Percentiles rank a stretch among this genome's conserved stretches.
phyloP scores from a whole-genome alignment of 495 filamentous ascomycete genomes.

The Cladorrhinum samala region DNA sequence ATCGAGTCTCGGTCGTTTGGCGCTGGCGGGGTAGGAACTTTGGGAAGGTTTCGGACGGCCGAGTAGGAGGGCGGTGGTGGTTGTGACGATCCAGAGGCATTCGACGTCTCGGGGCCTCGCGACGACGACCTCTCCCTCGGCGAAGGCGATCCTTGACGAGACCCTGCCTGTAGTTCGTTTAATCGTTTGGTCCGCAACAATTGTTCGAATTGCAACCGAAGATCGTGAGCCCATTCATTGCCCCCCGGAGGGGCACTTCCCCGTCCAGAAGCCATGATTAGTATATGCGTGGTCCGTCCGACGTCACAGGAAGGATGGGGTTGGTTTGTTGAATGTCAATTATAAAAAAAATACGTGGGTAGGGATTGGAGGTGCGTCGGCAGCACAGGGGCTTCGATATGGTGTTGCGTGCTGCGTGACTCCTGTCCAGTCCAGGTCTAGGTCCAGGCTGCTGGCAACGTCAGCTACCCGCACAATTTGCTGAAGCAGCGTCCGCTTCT shows the following conservation, averaged over 20 bases:
- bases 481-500: background rate
- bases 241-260: slow-evolving; percentile 25
- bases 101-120: slow-evolving; percentile 34
- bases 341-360: too few species aligned
- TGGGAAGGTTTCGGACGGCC: slow-evolving; percentile 66
- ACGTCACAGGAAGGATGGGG: background rate
- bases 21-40: slow-evolving; percentile 69
- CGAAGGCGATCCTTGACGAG: slow-evolving; percentile 49
- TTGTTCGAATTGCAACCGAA: slow-evolving; percentile 63
- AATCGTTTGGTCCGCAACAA: slow-evolving; percentile 71
- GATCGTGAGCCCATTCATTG: slow-evolving; percentile 49
- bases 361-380: background rate
- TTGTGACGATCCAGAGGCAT: slow-evolving; percentile 31
- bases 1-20: slow-evolving; percentile 60
- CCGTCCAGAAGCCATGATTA: slow-evolving; percentile 21
- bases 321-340: background rate
- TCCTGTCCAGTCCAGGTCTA: background rate
- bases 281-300: background rate
- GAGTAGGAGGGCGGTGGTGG: slow-evolving; percentile 59
- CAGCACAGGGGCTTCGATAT: background rate
- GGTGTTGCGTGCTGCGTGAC: background rate
- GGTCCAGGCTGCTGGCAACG: slow-evolving; percentile 4
- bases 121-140: slow-evolving; percentile 39
- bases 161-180: slow-evolving; percentile 59
- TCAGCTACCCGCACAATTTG: slow-evolving; percentile 1